Conservation (phyloP, 2,329 filamentous ascomycete genomes). For the Neonectria ditissima region DNA sequence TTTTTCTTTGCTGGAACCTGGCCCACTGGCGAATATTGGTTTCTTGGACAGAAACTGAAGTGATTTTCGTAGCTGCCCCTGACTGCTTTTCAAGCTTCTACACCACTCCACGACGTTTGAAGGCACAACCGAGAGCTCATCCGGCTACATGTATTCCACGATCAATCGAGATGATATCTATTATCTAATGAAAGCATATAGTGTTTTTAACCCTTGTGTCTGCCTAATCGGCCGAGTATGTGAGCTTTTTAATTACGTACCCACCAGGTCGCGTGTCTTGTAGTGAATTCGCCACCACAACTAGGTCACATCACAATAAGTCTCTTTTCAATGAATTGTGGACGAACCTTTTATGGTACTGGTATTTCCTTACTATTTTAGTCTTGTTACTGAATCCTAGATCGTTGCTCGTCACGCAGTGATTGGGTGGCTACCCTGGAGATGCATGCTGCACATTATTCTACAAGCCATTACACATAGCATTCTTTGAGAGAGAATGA, state of each 20-base stretch:
- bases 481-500: neutral
- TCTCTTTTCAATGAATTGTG: neutral
- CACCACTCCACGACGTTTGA: neutral
- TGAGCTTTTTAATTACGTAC: neutral
- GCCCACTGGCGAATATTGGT: constrained; percentile 2
- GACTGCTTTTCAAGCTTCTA: neutral
- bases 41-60: neutral
- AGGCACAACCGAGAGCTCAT: neutral
- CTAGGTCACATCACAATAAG: neutral
- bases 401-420: neutral
- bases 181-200: neutral
- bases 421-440: neutral
- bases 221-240: neutral
- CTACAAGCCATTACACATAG: neutral
- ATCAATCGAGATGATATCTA: neutral
- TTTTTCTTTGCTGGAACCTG: neutral
- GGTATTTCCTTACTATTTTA: neutral
- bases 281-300: neutral
- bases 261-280: too few relatives aligned
- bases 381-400: neutral
- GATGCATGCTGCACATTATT: neutral
- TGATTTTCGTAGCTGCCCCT: neutral
- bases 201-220: neutral
- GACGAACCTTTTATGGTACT: too few relatives aligned
- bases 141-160: neutral